Conservation (phyloP, 108 stramenopile genomes). For the Nitzschia sp. region DNA sequence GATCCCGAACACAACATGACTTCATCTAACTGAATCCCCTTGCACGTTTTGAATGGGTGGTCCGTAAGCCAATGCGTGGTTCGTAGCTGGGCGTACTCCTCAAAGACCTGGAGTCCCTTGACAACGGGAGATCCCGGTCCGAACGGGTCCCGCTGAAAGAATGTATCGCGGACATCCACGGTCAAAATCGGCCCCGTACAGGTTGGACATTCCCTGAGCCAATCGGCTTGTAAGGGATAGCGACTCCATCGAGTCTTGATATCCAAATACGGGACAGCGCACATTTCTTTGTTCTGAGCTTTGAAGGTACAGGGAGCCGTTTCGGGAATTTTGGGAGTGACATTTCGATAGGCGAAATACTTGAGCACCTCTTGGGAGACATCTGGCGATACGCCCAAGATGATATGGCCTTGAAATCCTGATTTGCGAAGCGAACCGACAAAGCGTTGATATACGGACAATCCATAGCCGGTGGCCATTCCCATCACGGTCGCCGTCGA, state of each 20-base stretch:
- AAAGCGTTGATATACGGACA: constrained; percentile 45
- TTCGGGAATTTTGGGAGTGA: constrained; percentile 35
- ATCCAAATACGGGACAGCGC: constrained; percentile 40
- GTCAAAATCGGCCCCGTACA: constrained; percentile 79
- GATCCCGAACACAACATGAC: constrained; percentile 75
- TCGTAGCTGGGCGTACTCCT: constrained; percentile 53
- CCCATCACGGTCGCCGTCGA: constrained; percentile 31
- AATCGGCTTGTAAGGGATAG: constrained; percentile 61
- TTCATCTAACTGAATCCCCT: constrained; percentile 31
- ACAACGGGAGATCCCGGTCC: constrained; percentile 50
- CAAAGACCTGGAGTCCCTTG: constrained; percentile 54
- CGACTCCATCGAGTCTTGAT: constrained; percentile 69
- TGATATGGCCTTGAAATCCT: constrained; percentile 57
- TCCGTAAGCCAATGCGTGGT: constrained; percentile 69
- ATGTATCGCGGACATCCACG: constrained; percentile 65
- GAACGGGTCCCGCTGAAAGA: constrained; percentile 77
- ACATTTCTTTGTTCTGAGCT: constrained; percentile 31
- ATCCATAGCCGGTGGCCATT: constrained; percentile 48
- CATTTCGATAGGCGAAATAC: constrained; percentile 55
- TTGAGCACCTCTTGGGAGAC: constrained; percentile 12
- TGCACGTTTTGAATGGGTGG: constrained; percentile 43
- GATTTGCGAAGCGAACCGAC: constrained; percentile 69
- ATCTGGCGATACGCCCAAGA: constrained; percentile 52
- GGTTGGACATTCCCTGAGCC: constrained; percentile 51
- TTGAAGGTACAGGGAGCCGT: constrained; percentile 24